Evolutionary conservation across 169 alveolate genomes (phyloP), one percentile per base, ranked within the genome.

Genomic region (Plasmodium fragile): DNA sequence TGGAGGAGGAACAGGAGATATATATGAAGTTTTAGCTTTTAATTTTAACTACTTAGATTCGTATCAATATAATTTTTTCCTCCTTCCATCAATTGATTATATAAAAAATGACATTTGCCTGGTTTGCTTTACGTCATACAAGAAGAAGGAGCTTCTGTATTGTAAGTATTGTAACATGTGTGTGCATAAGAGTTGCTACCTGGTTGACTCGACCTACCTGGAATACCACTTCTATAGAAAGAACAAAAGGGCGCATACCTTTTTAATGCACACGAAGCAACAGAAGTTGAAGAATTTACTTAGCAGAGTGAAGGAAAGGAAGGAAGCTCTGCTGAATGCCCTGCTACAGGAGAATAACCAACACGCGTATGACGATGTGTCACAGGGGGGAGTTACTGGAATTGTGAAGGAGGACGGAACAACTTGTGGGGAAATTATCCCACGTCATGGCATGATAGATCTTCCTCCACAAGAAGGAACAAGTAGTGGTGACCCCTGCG

Each of bases 131-230:
- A 89, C 94, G 0, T 65, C 89, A 7, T 34, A 79, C 79, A 89
- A 89, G 72, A 72, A 65, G 53, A 89, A 59, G 22, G 49, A 89
- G 53, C 71, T 89, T 25, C 28, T 89, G 7, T 69, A 89, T 43
- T 89, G 94, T 6, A 89, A 89, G 71, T 89, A 69, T 28, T 89
- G 94, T 8, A 79, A 89, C 70, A 43, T 89, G 39, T 89, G 94
- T 25, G 94, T 89, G 5, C 94, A 89, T 43, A 89, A 89, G 82
- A 79, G 16, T 4, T 89, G 94, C 34, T 89, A 89, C 49, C 34
- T 89, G 16, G 83, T 89, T 10, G 94, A 89, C 43, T 78, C 94
- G 0, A 8, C 55, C n/a, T 65, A 2, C 5, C 16, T 89, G 22
- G 91, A 89, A 55, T 89, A 89, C 65, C 90, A 78, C 4, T 89